Base-by-base conservation (phyloP, 306 rosid species). In the Chamaecrista fasciculata region DNA sequence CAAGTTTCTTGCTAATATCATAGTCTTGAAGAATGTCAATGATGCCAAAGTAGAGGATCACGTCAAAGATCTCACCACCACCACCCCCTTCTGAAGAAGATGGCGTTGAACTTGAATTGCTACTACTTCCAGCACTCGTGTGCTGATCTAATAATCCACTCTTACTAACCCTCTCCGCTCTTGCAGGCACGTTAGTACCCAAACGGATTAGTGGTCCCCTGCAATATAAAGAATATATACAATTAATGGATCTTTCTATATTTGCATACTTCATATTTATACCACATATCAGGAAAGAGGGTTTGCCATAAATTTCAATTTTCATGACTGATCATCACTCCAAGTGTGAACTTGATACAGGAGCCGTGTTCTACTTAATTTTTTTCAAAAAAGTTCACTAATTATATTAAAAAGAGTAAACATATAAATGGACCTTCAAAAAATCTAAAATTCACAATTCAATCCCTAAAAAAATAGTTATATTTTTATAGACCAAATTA, bases 11-110 rank as follows among this genome's bases (percentile, higher is more conserved):
- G 77, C 76, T 80, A 67, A 80, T 84, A 74, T 84, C 85, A 43
- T 83, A 83, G 18, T 80, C 84, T 80, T 83, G 88, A 72, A 84
- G 85, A 80, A 84, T 84, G 83, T 84, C 88, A 84, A 84, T 84
- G 80, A 84, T 80, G 50, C 88, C 85, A 67, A 84, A 84, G 80
- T 77, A 77, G 62, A 84, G 85, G 70, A 84, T 84, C 33, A 80
- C 85, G 61, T 84, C 88, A 64, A 76, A 70, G 73, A 77, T 43
- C 79, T 77, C 83, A 43, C 69, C 83, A 33, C 6, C 6, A 50
- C 79, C 78, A 18, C 78, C 67, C 25, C 78, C 61, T 53, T 67
- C 69, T 14, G 72, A 70, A 70, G 83, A 69, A 60, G 60, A n/a
- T n/a, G n/a, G n/a, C n/a, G n/a, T n/a, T n/a, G n/a, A n/a, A n/a